A percentile compares a stretch with the other conserved stretches of the same genome.
phyloP scores from a whole-genome alignment of 306 rosid genomes.

The Adenanthera pavonina region DNA sequence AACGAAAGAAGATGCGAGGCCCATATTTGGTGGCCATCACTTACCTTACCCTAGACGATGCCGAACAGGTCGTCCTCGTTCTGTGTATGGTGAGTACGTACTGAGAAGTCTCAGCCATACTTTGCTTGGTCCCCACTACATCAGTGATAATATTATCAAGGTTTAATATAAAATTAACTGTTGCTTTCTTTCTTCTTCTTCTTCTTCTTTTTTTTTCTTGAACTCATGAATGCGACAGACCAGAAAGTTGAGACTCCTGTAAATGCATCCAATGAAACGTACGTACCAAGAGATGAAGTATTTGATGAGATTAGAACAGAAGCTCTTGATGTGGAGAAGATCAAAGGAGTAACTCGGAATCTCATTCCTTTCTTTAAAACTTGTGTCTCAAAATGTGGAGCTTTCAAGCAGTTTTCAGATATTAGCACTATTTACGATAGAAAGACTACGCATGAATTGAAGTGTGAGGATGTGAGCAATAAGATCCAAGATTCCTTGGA shows the following conservation, averaged over 20 bases:
- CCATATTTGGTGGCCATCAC: conserved; percentile 25
- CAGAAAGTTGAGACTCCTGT: conserved; percentile 29
- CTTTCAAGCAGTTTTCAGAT: conserved; percentile 43
- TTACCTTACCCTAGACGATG: conserved; percentile 50
- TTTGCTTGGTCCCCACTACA: too few species aligned
- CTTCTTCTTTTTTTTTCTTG: not conserved
- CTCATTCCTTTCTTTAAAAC: conserved; percentile 40
- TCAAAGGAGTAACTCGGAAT: conserved; percentile 44
- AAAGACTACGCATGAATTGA: not conserved
- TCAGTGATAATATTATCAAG: too few species aligned
- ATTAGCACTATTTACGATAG: conserved; percentile 33
- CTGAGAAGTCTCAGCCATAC: not conserved
- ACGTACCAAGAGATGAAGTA: conserved; percentile 56
- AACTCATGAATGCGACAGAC: not conserved
- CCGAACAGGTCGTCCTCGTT: conserved; percentile 47
- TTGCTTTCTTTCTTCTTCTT: too few species aligned
- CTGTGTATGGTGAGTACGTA: conserved; percentile 19
- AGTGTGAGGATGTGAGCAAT: conserved; percentile 3
- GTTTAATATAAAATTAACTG: too few species aligned
- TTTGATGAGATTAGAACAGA: conserved; percentile 39
- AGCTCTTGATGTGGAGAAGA: conserved; percentile 37
- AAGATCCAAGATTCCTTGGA: conserved; percentile 28
- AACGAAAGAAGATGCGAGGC: conserved; percentile 28
- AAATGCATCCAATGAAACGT: not conserved
- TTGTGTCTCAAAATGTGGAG: conserved; percentile 32